Evolutionary conservation across 192 early-diverging fungal genomes (phyloP), one percentile per base, ranked within the genome.

Genomic region (Allomyces javanicus): DNA sequence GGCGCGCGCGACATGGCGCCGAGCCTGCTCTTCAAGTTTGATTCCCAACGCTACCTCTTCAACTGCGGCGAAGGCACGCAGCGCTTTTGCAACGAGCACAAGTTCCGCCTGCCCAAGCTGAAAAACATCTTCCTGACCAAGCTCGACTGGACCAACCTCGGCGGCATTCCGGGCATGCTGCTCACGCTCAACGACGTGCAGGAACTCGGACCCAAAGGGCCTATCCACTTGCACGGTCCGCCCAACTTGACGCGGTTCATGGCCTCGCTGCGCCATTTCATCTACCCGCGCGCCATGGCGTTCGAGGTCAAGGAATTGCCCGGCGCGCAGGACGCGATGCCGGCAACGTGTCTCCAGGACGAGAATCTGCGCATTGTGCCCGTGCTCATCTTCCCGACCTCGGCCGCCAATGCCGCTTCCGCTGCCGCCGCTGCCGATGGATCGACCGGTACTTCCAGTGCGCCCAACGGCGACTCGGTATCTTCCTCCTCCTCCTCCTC

Each of bases 11-110:
- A 88, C 71, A 76, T 78, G 62, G 65, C 72, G 27, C 75, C 92
- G 11, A 83, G 87, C 19, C 73, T 97, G 44, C 66, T 94, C 64
- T 73, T 91, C 25, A 78, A 87, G 66, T 88, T 90, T 75, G 84
- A 89, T 63, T 67, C 65, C 10, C 80, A 87, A 62, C 77, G 88
- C 27, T 94, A 94, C 67, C 76, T 97, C 73, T 89, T 97, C 81
- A 97, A 97, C 77, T 92, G 90, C 71, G 80, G 87, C 62, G 94
- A 97, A 72, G 92, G 91, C 24, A 86, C 84, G 3, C 94, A 97
- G 73, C 83, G 94, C 58, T 72, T 95, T 40, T 84, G 86, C 71
- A 75, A 85, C 69, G 88, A 94, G 73, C 81, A 91, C 66, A 83
- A 78, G 65, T 70, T 88, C 62, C 83, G 82, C 25, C 72, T 91